Conservation (phyloP, 1,139 yeast species). For the Zygosaccharomyces sapae region DNA sequence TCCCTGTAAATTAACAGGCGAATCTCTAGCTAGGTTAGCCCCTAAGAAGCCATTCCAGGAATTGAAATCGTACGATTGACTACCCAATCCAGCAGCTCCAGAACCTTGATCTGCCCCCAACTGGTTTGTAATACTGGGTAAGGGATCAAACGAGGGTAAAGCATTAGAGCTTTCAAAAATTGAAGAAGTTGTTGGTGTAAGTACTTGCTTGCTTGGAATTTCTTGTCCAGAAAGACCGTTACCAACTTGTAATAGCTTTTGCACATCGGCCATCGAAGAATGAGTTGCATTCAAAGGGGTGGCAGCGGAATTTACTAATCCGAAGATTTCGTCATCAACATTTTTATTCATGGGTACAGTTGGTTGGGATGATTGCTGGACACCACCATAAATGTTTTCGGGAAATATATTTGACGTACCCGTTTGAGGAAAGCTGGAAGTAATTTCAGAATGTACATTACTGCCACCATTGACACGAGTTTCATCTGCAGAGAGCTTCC, state of each 20-base stretch:
- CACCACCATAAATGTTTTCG: conserved; percentile 7
- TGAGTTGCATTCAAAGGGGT: conserved; percentile 19
- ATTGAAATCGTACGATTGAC: conserved; percentile 9
- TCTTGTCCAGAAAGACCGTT: conserved; percentile 2
- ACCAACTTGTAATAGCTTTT: conserved; percentile 16
- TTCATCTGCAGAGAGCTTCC: background rate
- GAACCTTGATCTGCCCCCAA: conserved; percentile 9
- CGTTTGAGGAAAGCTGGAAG: conserved; percentile 13
- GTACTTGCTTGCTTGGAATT: background rate
- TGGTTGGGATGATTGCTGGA: conserved; percentile 6
- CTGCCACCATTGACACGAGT: background rate
- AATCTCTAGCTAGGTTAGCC: conserved; percentile 4
- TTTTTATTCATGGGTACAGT: conserved; percentile 2
- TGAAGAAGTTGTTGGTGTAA: conserved; percentile 5
- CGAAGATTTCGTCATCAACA: conserved; percentile 28
- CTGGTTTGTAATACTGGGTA: conserved; percentile 7
- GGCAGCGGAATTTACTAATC: conserved; percentile 30
- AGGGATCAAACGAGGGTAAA: conserved; percentile 8
- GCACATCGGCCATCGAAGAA: conserved; percentile 21
- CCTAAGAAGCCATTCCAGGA: conserved; percentile 13
- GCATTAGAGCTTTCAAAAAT: conserved; percentile 8
- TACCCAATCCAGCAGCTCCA: conserved; percentile 5
- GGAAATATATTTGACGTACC: background rate
- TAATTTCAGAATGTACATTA: conserved; percentile 2
- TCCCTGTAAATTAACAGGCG: background rate